Evolutionary conservation across 2,329 filamentous ascomycete genomes (phyloP).

Genomic region (Aureobasidium sp.): DNA sequence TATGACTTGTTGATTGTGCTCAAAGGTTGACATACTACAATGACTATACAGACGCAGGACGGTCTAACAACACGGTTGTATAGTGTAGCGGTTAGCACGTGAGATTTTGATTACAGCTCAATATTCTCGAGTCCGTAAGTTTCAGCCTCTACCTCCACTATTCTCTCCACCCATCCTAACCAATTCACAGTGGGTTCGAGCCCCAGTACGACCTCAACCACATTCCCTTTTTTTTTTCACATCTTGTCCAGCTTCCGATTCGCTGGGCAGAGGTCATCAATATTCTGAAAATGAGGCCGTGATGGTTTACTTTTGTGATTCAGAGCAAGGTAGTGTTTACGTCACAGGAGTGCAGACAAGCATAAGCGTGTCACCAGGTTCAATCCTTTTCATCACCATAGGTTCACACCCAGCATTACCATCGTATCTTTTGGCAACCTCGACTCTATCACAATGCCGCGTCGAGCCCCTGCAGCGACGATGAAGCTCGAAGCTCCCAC

Average conservation of each 20-base stretch:
- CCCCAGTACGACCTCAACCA: slow-evolving; percentile 11
- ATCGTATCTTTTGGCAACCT: not conserved
- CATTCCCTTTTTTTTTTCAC: not conserved
- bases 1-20: too few relatives aligned
- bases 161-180: not conserved
- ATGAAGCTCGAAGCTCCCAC: not conserved
- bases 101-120: slow-evolving; percentile 21
- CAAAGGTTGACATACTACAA: too few relatives aligned
- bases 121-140: slow-evolving; percentile 11
- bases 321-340: too few relatives aligned
- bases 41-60: too few relatives aligned
- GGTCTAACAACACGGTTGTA: slow-evolving; percentile 7
- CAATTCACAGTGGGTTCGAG: slow-evolving; percentile 5
- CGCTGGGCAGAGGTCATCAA: too few relatives aligned
- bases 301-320: not conserved
- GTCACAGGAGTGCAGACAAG: too few relatives aligned
- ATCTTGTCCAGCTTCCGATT: too few relatives aligned
- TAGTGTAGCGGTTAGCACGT: slow-evolving; percentile 23
- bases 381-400: too few relatives aligned
- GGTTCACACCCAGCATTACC: too few relatives aligned
- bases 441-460: slow-evolving; percentile 11
- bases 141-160: not conserved
- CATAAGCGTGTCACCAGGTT: too few relatives aligned
- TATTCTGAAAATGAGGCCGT: not conserved
- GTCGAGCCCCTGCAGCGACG: not conserved